These are phyloP conservation scores for Neofusicoccum laricinum DNA, from an alignment of 2,329 filamentous ascomycete species.

Conservation along the genomic window DNA sequence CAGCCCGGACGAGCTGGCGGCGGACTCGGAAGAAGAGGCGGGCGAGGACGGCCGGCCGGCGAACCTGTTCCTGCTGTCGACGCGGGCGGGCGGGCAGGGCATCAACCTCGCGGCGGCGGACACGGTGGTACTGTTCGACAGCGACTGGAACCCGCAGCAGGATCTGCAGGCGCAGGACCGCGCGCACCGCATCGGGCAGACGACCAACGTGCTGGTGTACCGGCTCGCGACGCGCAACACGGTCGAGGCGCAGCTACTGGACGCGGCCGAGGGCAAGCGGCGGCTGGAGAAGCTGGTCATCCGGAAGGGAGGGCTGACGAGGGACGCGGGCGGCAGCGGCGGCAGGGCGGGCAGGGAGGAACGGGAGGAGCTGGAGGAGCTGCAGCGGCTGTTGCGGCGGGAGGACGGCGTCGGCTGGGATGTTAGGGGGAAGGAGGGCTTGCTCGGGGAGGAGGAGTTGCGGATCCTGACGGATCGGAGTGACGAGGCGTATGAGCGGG, in stretches of 20 bases:
- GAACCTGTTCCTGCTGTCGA: conserved; percentile 83
- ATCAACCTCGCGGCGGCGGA: conserved; percentile 93
- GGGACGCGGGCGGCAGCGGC: conserved; percentile 57
- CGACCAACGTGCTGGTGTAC: conserved; percentile 86
- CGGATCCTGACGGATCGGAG: conserved; percentile 74
- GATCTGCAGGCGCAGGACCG: conserved; percentile 96
- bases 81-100: conserved; percentile 87
- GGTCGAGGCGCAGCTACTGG: conserved; percentile 81
- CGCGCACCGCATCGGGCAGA: conserved; percentile 92
- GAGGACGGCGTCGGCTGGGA: conserved; percentile 71
- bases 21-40: not conserved
- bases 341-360: conserved; percentile 40
- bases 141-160: conserved; percentile 93
- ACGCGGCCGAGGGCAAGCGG: conserved; percentile 87
- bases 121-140: conserved; percentile 88
- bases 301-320: conserved; percentile 68
- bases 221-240: conserved; percentile 90
- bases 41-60: conserved; percentile 41
- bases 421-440: conserved; percentile 44
- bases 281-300: conserved; percentile 93
- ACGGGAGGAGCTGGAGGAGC: conserved; percentile 46
- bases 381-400: conserved; percentile 44
- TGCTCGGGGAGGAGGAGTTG: conserved; percentile 75
- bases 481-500: conserved; percentile 64
- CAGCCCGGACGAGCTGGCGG: conserved; percentile 22